A percentile compares a stretch with the other conserved stretches of the same genome.
Evolutionary conservation across 2,329 filamentous ascomycete species (phyloP).

Genomic region (Penicillium corylophilum): DNA sequence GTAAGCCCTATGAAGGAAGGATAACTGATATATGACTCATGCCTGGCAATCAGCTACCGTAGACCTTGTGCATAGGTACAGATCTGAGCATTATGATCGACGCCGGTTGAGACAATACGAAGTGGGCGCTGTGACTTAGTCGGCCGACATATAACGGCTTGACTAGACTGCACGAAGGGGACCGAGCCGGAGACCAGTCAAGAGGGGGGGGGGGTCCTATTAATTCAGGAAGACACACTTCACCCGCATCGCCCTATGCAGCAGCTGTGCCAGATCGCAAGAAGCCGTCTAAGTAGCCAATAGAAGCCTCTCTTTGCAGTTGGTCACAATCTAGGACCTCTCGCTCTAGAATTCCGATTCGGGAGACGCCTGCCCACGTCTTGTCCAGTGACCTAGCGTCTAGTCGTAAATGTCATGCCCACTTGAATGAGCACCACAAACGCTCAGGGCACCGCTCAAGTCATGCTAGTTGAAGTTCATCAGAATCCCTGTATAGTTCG

Average conservation of each 20-base stretch:
- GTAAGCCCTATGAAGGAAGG: background rate
- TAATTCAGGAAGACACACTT: constrained; percentile 5
- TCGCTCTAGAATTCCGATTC: background rate
- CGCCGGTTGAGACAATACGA: background rate
- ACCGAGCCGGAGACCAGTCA: constrained; percentile 3
- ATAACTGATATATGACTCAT: too few species aligned
- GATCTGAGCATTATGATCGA: background rate
- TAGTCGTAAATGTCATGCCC: too few species aligned
- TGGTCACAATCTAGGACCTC: constrained; percentile 2
- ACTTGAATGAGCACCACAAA: background rate
- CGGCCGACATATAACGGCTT: background rate
- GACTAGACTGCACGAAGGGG: background rate
- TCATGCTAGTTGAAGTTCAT: constrained; percentile 1
- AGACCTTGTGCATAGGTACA: background rate
- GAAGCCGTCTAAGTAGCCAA: constrained; percentile 1
- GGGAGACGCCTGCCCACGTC: too few species aligned
- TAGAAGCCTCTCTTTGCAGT: background rate
- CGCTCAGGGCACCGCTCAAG: background rate
- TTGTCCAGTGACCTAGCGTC: too few species aligned
- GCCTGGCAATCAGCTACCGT: too few species aligned
- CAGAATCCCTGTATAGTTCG: constrained; percentile 1
- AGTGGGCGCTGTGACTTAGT: background rate
- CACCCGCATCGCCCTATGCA: constrained; percentile 5
- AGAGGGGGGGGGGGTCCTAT: too few species aligned
- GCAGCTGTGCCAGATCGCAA: background rate